A percentile compares a stretch with the other conserved stretches of the same genome.
phyloP scores from a whole-genome alignment of 164 flowering plant genomes.

The Macadamia tetraphylla region DNA sequence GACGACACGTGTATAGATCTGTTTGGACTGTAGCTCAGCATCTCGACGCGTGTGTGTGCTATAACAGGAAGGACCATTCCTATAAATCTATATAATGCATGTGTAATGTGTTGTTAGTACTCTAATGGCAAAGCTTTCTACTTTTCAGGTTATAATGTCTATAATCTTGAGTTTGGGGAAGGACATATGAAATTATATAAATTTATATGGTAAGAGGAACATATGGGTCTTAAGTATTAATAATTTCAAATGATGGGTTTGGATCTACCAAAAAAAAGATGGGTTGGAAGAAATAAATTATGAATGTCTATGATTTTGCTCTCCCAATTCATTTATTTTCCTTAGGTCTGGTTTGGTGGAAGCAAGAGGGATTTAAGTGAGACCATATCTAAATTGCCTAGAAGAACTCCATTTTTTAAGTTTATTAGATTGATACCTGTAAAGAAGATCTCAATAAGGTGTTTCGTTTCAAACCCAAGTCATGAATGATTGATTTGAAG shows the following conservation, averaged over 20 bases:
- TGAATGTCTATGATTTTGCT: not conserved
- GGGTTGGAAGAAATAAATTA: not conserved
- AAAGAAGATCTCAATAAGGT: too few relatives aligned
- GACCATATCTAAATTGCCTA: slow-evolving; percentile 26
- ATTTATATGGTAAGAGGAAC: not conserved
- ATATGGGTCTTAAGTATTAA: not conserved
- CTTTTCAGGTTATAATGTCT: not conserved
- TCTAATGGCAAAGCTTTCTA: not conserved
- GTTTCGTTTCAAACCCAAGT: not conserved
- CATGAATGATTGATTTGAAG: slow-evolving; percentile 8
- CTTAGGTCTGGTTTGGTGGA: slow-evolving; percentile 33
- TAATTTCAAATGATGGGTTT: not conserved
- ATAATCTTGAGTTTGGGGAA: not conserved
- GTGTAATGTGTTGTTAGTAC: not conserved
- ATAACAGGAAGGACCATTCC: slow-evolving; percentile 9
- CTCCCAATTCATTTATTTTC: not conserved
- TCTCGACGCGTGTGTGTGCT: not conserved
- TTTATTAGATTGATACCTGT: not conserved
- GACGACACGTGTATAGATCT: slow-evolving; percentile 18
- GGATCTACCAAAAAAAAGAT: not conserved
- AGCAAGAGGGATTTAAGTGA: slow-evolving; percentile 28
- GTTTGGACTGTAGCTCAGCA: not conserved
- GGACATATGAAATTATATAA: not conserved
- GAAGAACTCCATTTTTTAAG: slow-evolving; percentile 6
- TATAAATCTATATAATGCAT: not conserved